Percentiles rank a stretch among this genome's conserved stretches.
Evolutionary conservation across 1,139 yeast species (phyloP).

Genomic region (Chernovozyma aurita): DNA sequence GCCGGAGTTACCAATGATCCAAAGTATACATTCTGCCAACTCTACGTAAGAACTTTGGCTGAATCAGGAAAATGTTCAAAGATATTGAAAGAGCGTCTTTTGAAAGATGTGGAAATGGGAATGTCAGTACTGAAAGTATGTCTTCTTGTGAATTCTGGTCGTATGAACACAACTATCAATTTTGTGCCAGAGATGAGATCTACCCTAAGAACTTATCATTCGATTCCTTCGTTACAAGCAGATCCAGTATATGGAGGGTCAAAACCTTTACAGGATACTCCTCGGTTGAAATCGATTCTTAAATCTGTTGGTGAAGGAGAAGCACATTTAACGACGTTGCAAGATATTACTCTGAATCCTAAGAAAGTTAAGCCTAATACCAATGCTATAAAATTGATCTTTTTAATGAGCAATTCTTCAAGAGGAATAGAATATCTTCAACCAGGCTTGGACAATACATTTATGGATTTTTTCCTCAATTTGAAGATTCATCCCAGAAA

Average conservation of each 20-base stretch:
- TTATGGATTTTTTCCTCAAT: conserved; percentile 66
- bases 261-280: conserved; percentile 91
- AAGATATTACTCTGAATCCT: conserved; percentile 39
- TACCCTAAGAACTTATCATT: conserved; percentile 85
- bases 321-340: conserved; percentile 36
- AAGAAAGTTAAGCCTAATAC: conserved; percentile 41
- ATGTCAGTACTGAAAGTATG: conserved; percentile 79
- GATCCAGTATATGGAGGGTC: conserved; percentile 48
- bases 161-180: conserved; percentile 92
- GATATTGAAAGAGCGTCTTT: conserved; percentile 71
- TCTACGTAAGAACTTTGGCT: conserved; percentile 78
- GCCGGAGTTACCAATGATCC: conserved; percentile 37
- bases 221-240: conserved; percentile 85
- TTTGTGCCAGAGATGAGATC: conserved; percentile 97
- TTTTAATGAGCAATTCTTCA: conserved; percentile 65
- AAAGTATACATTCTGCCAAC: conserved; percentile 74
- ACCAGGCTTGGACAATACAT: conserved; percentile 25
- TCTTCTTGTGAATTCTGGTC: conserved; percentile 82
- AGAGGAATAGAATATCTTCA: conserved; percentile 38
- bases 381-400: conserved; percentile 66
- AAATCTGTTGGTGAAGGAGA: conserved; percentile 67
- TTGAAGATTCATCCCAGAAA: conserved; percentile 49
- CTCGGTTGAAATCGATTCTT: conserved; percentile 81
- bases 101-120: conserved; percentile 59
- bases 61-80: conserved; percentile 82